phyloP scores from a whole-genome alignment of 345 rosid genomes.

The Eucalyptus camaldulensis region DNA sequence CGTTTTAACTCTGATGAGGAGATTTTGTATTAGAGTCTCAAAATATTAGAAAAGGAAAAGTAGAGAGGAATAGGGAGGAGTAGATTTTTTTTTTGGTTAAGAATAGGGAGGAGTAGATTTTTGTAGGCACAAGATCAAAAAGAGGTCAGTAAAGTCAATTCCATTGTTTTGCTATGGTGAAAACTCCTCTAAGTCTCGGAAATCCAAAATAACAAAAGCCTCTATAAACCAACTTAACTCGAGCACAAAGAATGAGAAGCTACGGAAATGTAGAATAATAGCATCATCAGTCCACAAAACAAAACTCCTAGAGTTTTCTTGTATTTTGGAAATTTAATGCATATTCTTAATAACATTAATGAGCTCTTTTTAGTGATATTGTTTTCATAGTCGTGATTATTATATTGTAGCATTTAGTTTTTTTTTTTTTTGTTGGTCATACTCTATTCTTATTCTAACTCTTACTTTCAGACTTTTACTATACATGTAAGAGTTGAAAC shows the following conservation, averaged over 20 bases:
- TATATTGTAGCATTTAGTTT: too few species aligned
- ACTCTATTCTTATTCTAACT: fast-evolving
- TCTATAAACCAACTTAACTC: too few species aligned
- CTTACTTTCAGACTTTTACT: fast-evolving
- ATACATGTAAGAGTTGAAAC: fast-evolving
- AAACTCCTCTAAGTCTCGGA: too few species aligned
- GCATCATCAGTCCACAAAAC: too few species aligned
- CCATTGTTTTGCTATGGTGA: neutral
- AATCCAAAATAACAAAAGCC: too few species aligned
- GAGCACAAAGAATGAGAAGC: too few species aligned
- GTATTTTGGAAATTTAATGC: neutral
- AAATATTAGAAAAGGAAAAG: neutral
- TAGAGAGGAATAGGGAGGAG: neutral
- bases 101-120: neutral
- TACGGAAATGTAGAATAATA: too few species aligned
- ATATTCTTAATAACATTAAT: too few species aligned
- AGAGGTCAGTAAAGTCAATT: neutral
- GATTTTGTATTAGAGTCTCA: neutral
- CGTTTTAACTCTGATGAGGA: neutral
- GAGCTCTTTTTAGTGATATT: neutral
- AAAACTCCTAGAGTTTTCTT: too few species aligned
- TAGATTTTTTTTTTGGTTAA: too few species aligned
- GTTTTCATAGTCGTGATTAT: neutral
- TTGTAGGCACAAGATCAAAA: neutral
- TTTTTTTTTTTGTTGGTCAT: fast-evolving